Evolutionary conservation across 257 asterid genomes (phyloP).

Genomic region (Solanum chaucha): DNA sequence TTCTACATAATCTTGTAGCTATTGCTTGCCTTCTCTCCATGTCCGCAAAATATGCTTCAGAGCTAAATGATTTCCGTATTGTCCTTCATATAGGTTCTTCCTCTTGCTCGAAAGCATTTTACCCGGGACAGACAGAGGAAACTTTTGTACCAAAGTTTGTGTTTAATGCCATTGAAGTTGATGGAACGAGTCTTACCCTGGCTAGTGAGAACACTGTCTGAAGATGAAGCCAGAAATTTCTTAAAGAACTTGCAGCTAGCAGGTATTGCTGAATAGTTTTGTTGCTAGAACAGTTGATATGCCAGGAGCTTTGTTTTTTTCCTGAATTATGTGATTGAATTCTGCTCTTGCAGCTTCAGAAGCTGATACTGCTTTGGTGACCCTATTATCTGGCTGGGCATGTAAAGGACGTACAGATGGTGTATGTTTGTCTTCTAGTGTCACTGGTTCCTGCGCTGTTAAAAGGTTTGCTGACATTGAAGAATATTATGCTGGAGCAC

Average conservation of each 20-base stretch:
- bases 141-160: slow-evolving; percentile 30
- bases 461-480: slow-evolving; percentile 12
- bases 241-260: slow-evolving; percentile 34
- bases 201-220: slow-evolving; percentile 26
- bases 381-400: slow-evolving; percentile 41
- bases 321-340: slow-evolving; percentile 6
- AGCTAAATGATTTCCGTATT: background rate
- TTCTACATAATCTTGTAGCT: background rate
- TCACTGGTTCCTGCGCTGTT: slow-evolving; percentile 23
- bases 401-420: slow-evolving; percentile 31
- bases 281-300: background rate
- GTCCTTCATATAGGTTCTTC: slow-evolving; percentile 28
- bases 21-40: background rate
- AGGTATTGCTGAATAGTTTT: slow-evolving; percentile 10
- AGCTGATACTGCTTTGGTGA: slow-evolving; percentile 29
- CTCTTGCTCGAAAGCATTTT: slow-evolving; percentile 33
- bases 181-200: slow-evolving; percentile 42
- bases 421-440: slow-evolving; percentile 31
- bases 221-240: slow-evolving; percentile 29
- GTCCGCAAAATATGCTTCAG: background rate
- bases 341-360: slow-evolving; percentile 26
- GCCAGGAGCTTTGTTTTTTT: background rate
- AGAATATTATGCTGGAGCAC: slow-evolving; percentile 13
- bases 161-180: slow-evolving; percentile 39
- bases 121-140: slow-evolving; percentile 30